Conservation (phyloP, 75 land plant species). For the Picea glauca region DNA sequence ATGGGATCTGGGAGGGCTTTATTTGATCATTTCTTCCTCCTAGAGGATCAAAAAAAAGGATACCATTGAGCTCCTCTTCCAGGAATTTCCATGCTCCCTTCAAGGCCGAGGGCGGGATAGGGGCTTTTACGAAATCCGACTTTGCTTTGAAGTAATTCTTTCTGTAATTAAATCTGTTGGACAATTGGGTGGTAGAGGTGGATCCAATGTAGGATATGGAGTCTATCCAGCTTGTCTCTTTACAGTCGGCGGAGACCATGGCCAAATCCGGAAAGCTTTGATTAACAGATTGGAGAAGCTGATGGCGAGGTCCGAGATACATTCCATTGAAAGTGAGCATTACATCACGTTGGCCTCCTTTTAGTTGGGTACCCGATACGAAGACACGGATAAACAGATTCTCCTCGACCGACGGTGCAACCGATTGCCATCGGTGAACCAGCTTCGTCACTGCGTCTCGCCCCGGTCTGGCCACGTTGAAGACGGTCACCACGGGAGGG, state of each 20-base stretch:
- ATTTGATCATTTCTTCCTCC: slow-evolving; percentile 7
- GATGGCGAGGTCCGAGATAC: not conserved
- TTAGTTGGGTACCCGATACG: not conserved
- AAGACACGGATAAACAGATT: slow-evolving; percentile 13
- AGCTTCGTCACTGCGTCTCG: slow-evolving; percentile 9
- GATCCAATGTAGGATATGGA: not conserved
- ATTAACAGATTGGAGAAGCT: not conserved
- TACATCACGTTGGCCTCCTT: too few species aligned
- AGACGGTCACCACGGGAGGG: slow-evolving; percentile 15
- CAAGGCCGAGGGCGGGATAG: not conserved
- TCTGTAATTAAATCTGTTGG: not conserved
- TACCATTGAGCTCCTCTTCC: not conserved
- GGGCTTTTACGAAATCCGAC: not conserved
- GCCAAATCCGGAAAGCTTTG: slow-evolving; percentile 9
- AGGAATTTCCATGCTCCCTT: not conserved
- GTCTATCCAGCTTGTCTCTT: slow-evolving; percentile 3
- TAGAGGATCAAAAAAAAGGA: slow-evolving; percentile 4
- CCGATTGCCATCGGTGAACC: not conserved
- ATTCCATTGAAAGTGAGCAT: too few species aligned
- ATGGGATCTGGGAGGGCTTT: not conserved
- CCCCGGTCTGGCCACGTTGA: slow-evolving; percentile 11
- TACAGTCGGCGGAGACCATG: not conserved
- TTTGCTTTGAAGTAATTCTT: slow-evolving; percentile 6
- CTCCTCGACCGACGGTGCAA: slow-evolving; percentile 8
- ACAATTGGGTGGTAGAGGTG: not conserved